Conservation (phyloP, 2,329 filamentous ascomycete genomes). For the Aspergillus sp. region DNA sequence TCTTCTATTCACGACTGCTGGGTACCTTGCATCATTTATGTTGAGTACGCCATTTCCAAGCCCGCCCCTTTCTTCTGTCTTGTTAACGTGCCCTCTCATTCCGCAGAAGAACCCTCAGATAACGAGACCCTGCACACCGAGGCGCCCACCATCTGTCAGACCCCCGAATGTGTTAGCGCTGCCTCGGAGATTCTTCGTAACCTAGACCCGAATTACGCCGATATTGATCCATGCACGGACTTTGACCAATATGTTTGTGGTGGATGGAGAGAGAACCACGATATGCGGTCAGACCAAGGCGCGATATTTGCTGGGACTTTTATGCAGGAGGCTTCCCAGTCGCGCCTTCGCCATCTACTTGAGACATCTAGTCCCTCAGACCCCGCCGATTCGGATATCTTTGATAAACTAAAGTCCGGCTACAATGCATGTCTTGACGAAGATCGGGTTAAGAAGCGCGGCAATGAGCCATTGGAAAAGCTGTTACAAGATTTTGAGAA, state of each 20-base stretch:
- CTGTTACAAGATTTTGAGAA: conserved; percentile 55
- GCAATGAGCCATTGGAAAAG: conserved; percentile 56
- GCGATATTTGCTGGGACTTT: conserved; percentile 60
- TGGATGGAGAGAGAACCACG: conserved; percentile 64
- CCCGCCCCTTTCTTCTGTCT: background rate
- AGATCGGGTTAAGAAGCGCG: conserved; percentile 54
- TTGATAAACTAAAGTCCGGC: conserved; percentile 62
- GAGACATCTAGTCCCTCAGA: conserved; percentile 50
- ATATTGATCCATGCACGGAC: conserved; percentile 66
- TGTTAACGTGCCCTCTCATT: background rate
- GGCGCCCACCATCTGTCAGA: conserved; percentile 48
- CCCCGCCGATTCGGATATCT: conserved; percentile 50
- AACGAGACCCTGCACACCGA: conserved; percentile 15
- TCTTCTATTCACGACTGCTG: conserved; percentile 1
- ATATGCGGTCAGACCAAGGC: conserved; percentile 64
- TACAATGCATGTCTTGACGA: conserved; percentile 69
- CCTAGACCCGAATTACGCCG: conserved; percentile 60
- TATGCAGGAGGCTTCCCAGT: conserved; percentile 61
- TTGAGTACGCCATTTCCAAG: conserved; percentile 3
- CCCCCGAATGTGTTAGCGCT: conserved; percentile 63
- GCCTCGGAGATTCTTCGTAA: conserved; percentile 63
- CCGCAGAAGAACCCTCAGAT: conserved; percentile 11
- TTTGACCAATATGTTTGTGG: conserved; percentile 69
- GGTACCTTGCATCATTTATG: background rate
- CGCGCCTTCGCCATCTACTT: conserved; percentile 61